A percentile compares a stretch with the other conserved stretches of the same genome.
These are phyloP conservation scores for Tricholoma matsutake DNA, from an alignment of 768 basidiomycete species.

Conservation along the genomic window DNA sequence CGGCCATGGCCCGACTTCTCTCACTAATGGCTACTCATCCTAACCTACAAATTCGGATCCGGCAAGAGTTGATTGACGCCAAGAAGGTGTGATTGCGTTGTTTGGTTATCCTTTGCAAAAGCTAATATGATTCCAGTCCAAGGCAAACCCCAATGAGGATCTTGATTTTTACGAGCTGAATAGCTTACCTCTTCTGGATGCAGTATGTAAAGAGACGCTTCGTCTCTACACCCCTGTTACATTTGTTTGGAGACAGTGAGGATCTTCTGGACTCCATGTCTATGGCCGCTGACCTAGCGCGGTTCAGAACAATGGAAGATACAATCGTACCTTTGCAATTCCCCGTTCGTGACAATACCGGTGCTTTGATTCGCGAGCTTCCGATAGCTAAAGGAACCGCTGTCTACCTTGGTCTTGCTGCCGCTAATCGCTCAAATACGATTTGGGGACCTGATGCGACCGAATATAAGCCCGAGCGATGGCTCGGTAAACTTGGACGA, in stretches of 20 bases:
- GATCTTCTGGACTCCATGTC: not conserved
- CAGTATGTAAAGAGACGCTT: slow-evolving; percentile 35
- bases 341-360: slow-evolving; percentile 27
- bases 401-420: slow-evolving; percentile 28
- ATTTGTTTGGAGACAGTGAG: slow-evolving; percentile 31
- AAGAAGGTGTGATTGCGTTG: not conserved
- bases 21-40: slow-evolving; percentile 23
- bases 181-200: slow-evolving; percentile 34
- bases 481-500: slow-evolving; percentile 32
- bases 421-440: slow-evolving; percentile 33
- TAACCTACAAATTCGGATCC: slow-evolving; percentile 27
- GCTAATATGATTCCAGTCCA: slow-evolving; percentile 1
- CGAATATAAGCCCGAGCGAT: slow-evolving; percentile 50
- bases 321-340: slow-evolving; percentile 31
- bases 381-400: slow-evolving; percentile 36
- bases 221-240: slow-evolving; percentile 26
- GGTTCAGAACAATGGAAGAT: slow-evolving; percentile 29
- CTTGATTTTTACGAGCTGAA: slow-evolving; percentile 37
- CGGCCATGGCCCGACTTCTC: slow-evolving; percentile 26
- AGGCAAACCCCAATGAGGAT: slow-evolving; percentile 21
- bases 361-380: slow-evolving; percentile 28
- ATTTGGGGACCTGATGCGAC: slow-evolving; percentile 47
- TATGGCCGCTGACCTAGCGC: slow-evolving; percentile 1
- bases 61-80: slow-evolving; percentile 18
- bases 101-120: not conserved